These are phyloP conservation scores for Hortaea werneckii DNA, from an alignment of 2,329 filamentous ascomycete species.

Conservation along the genomic window DNA sequence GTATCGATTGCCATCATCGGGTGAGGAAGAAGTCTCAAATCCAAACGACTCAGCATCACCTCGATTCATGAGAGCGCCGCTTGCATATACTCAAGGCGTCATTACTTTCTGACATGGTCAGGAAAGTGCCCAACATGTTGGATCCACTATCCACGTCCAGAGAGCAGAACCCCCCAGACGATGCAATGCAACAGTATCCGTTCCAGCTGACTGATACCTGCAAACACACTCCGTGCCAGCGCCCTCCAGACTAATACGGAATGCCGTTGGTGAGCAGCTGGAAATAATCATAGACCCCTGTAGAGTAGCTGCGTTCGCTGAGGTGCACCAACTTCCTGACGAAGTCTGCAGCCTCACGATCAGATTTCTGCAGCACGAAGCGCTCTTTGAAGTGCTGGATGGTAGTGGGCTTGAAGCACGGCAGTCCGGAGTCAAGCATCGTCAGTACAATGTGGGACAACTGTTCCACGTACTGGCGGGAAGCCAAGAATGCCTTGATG, in stretches of 20 bases:
- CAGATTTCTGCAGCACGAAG: constrained; percentile 84
- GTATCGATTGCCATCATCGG: no score
- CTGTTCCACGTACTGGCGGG: constrained; percentile 77
- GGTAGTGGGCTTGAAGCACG: constrained; percentile 95
- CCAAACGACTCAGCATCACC: no score
- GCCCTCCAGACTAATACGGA: constrained; percentile 53
- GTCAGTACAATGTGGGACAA: constrained; percentile 79
- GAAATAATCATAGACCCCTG: constrained; percentile 94
- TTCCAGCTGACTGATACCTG: no score
- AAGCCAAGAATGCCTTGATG: constrained; percentile 87
- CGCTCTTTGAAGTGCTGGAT: constrained; percentile 85
- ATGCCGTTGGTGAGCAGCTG: constrained; percentile 96
- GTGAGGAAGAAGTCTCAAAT: no score
- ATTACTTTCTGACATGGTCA: no score
- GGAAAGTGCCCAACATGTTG: no score
- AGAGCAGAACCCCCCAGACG: no score
- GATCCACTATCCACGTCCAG: no score
- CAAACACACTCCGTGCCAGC: no score
- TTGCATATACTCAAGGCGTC: no score
- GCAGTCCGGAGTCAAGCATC: constrained; percentile 93
- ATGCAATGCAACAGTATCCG: no score
- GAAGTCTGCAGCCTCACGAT: constrained; percentile 88
- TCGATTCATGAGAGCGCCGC: no score
- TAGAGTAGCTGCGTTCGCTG: constrained; percentile 84
- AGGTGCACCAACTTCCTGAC: constrained; percentile 83